These are phyloP conservation scores for Rutstroemia sydowiana DNA, from an alignment of 2,329 filamentous ascomycete genomes.

Conservation along the genomic window DNA sequence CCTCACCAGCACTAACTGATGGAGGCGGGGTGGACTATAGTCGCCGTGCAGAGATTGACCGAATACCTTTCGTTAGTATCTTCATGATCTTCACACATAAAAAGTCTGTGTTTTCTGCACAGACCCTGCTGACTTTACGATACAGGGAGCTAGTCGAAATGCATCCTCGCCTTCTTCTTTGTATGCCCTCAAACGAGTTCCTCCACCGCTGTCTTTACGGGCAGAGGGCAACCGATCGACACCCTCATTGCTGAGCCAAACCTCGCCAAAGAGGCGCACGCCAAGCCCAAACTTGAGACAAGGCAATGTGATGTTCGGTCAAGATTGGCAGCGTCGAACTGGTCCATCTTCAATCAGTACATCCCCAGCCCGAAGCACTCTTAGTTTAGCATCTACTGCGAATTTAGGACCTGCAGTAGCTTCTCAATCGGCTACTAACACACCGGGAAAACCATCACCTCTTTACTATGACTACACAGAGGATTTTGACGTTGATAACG, in stretches of 20 bases:
- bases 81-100: neutral
- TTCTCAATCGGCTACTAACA: conserved; percentile 22
- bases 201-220: conserved; percentile 20
- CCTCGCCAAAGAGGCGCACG: conserved; percentile 23
- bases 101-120: neutral
- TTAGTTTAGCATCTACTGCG: conserved; percentile 27
- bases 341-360: conserved; percentile 21
- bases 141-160: conserved; percentile 18
- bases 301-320: conserved; percentile 12
- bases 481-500: conserved; percentile 27
- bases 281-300: conserved; percentile 20
- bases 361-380: conserved; percentile 27
- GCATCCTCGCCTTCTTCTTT: conserved; percentile 28
- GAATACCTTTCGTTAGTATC: conserved; percentile 23
- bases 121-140: neutral
- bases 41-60: conserved; percentile 29
- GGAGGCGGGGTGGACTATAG: conserved; percentile 28
- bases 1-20: conserved; percentile 29
- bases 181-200: conserved; percentile 25
- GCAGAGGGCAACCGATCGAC: conserved; percentile 26
- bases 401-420: conserved; percentile 18
- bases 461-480: conserved; percentile 32
- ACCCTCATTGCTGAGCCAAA: conserved; percentile 22
- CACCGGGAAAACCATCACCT: conserved; percentile 26
- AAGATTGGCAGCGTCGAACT: conserved; percentile 21